These are phyloP conservation scores for Syncephalastrum monosporum DNA, from an alignment of 371 early-diverging fungal species.

Conservation along the genomic window DNA sequence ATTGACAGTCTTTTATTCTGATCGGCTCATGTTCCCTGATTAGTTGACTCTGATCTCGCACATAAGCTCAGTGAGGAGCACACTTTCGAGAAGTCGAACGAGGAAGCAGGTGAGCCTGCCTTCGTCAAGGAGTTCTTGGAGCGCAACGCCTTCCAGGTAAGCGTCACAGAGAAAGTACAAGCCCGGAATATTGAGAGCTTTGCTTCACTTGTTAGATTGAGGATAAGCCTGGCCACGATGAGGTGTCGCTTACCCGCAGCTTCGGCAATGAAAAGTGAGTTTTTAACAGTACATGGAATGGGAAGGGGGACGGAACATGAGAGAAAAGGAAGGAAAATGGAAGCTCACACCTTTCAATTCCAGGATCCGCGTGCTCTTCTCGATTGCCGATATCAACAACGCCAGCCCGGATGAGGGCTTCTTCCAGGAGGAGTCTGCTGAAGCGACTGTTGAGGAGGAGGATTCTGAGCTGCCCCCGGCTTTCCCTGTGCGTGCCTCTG, in stretches of 20 bases:
- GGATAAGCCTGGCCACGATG: constrained; percentile 78
- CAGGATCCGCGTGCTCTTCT: constrained; percentile 82
- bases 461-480: constrained; percentile 55
- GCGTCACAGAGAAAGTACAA: neutral
- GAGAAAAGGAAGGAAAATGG: neutral
- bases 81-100: constrained; percentile 77
- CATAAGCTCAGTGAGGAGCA: constrained; percentile 78
- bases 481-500: constrained; percentile 79
- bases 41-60: constrained; percentile 69
- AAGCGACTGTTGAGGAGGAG: constrained; percentile 54
- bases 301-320: neutral
- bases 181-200: too few relatives aligned
- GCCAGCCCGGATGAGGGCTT: constrained; percentile 57
- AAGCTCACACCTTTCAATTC: too few relatives aligned
- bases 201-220: constrained; percentile 54
- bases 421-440: constrained; percentile 48
- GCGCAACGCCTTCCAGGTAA: constrained; percentile 75
- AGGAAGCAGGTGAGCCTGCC: constrained; percentile 58
- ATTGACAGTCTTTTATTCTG: neutral
- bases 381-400: constrained; percentile 82
- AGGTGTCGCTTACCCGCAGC: constrained; percentile 77
- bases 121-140: constrained; percentile 79
- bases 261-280: constrained; percentile 90
- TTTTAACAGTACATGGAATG: neutral
- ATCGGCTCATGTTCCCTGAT: neutral